Conservation (phyloP, 495 filamentous ascomycete genomes). For the Neurospora sp. region DNA sequence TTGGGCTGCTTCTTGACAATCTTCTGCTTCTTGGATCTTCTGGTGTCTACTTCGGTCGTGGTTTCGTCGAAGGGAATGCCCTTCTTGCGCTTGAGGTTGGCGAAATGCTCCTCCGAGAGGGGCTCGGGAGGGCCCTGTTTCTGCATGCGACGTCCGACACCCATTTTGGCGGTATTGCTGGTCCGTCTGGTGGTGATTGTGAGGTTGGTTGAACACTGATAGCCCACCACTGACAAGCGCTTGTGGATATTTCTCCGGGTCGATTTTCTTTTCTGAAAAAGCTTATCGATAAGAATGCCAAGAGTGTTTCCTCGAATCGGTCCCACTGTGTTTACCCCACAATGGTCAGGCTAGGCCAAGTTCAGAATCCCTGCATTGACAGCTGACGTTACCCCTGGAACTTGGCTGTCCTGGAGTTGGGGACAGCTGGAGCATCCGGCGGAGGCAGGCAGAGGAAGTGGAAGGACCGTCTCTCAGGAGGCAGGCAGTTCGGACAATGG, state of each 20-base stretch:
- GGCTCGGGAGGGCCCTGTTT: constrained; percentile 84
- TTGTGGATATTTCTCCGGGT: neutral
- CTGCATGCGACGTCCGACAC: constrained; percentile 80
- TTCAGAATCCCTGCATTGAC: neutral
- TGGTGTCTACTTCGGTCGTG: constrained; percentile 31
- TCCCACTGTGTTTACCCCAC: neutral
- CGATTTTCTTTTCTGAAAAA: constrained; percentile 1
- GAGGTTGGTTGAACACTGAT: neutral
- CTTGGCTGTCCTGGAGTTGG: neutral
- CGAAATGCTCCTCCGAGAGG: constrained; percentile 69
- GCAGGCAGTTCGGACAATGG: neutral
- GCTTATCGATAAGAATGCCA: neutral
- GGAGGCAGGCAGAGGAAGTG: neutral
- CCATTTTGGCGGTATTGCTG: constrained; percentile 49
- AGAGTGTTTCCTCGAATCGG: neutral
- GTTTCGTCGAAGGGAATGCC: constrained; percentile 40
- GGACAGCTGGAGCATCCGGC: neutral
- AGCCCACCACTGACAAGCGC: neutral
- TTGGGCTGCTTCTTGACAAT: constrained; percentile 38
- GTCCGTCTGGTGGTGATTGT: constrained; percentile 3
- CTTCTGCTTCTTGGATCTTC: constrained; percentile 54
- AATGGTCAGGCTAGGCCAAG: neutral
- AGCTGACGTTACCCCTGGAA: neutral
- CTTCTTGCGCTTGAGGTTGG: constrained; percentile 67
- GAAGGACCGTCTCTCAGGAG: neutral